Percentiles rank a stretch among this genome's conserved stretches.
phyloP scores from a whole-genome alignment of 2,329 filamentous ascomycete species.

The Chalaropsis ovoidea region DNA sequence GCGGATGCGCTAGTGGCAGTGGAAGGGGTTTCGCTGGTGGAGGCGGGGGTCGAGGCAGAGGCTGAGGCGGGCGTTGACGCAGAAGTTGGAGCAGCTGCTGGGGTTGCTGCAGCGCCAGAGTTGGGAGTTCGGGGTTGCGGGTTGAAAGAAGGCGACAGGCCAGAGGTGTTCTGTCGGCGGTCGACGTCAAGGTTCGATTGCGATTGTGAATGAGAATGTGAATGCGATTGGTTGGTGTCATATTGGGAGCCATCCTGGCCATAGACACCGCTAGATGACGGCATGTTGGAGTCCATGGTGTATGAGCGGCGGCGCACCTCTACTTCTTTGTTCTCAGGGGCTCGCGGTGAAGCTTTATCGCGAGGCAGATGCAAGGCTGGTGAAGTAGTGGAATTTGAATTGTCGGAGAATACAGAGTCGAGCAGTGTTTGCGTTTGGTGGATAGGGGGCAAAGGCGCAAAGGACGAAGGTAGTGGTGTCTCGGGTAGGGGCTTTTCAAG shows the following conservation, averaged over 20 bases:
- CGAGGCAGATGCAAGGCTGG: not conserved
- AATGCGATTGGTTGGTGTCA: conserved; percentile 33
- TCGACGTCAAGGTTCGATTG: conserved; percentile 35
- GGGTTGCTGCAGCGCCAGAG: conserved; percentile 11
- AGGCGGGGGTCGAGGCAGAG: conserved; percentile 31
- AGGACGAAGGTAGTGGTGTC: conserved; percentile 35
- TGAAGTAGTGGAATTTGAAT: conserved; percentile 29
- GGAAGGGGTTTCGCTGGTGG: conserved; percentile 29
- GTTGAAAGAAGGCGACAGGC: conserved; percentile 45
- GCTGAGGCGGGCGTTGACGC: conserved; percentile 47
- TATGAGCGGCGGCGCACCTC: conserved; percentile 14
- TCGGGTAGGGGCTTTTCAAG: conserved; percentile 48
- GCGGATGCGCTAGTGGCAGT: conserved; percentile 41
- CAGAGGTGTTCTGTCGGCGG: conserved; percentile 45
- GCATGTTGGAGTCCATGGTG: conserved; percentile 24
- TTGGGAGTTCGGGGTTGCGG: conserved; percentile 31
- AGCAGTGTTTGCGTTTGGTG: conserved; percentile 19
- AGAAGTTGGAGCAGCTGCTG: conserved; percentile 34
- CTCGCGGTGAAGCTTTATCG: not conserved
- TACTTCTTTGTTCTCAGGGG: not conserved
- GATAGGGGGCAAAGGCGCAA: conserved; percentile 26
- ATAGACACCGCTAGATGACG: conserved; percentile 22
- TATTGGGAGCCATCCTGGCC: conserved; percentile 23
- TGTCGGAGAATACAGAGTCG: conserved; percentile 13
- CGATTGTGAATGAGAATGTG: conserved; percentile 1